phyloP scores from a whole-genome alignment of 495 filamentous ascomycete species.

The Neohortaea acidophila region DNA sequence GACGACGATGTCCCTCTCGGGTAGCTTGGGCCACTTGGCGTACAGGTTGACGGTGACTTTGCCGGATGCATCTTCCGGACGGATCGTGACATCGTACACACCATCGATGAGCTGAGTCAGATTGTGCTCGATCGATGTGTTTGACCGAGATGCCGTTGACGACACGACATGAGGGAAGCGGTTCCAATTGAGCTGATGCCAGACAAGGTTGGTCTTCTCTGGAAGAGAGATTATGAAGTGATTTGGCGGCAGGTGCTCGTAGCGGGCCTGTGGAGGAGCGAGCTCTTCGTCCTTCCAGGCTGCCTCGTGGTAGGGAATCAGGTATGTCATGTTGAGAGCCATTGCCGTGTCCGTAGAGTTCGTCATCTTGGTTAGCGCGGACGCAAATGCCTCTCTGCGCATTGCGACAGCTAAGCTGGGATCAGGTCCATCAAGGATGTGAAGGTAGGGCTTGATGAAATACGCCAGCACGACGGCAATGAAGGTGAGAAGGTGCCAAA shows the following conservation, averaged over 20 bases:
- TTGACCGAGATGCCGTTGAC: background rate
- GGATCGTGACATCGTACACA: constrained; percentile 10
- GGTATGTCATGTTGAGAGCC: background rate
- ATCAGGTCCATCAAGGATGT: background rate
- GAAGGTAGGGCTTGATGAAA: background rate
- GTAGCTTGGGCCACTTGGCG: background rate
- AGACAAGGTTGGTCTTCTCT: too few species aligned
- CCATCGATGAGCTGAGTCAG: constrained; percentile 8
- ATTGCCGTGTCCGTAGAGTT: background rate
- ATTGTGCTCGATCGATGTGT: background rate
- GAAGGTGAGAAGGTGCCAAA: too few species aligned
- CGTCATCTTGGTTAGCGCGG: background rate
- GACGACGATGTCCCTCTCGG: background rate
- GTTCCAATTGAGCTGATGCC: background rate
- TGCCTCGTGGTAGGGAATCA: background rate
- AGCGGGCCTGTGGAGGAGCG: constrained; percentile 2
- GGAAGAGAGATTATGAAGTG: constrained; percentile 10
- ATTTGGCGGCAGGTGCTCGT: background rate
- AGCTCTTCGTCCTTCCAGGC: background rate
- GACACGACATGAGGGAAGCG: background rate
- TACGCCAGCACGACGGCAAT: too few species aligned
- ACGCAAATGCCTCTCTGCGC: background rate
- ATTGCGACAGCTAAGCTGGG: background rate
- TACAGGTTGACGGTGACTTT: background rate
- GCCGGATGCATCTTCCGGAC: constrained; percentile 5